Evolutionary conservation across 352 stramenopile genomes (phyloP).

Genomic region (Globisporangium rhizosaccharum): DNA sequence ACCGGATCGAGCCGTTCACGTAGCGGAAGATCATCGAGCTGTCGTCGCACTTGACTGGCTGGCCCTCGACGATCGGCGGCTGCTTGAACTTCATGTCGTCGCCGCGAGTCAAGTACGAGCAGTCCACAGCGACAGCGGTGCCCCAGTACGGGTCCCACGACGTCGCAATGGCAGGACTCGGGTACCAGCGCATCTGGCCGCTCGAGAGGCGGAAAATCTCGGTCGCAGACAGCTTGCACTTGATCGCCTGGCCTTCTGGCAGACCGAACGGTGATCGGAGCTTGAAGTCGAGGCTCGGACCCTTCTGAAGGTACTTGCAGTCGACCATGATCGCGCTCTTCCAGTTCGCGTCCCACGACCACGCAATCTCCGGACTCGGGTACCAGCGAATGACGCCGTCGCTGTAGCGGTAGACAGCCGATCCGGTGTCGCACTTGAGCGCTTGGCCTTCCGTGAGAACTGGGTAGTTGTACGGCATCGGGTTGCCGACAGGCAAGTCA

Average conservation of each 20-base stretch:
- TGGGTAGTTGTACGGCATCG: conserved; percentile 4
- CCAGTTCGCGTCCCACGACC: conserved; percentile 24
- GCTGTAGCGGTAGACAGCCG: conserved; percentile 12
- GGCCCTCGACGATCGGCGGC: conserved; percentile 11
- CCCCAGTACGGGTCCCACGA: conserved; percentile 22
- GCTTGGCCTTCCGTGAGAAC: background rate
- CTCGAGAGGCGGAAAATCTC: conserved; percentile 3
- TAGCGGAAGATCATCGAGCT: conserved; percentile 13
- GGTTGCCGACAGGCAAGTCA: background rate
- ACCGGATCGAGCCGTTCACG: conserved; percentile 6
- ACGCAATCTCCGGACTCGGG: conserved; percentile 9
- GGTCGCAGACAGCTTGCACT: background rate
- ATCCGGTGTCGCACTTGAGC: background rate
- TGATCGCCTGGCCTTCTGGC: conserved; percentile 4
- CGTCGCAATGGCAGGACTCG: conserved; percentile 8
- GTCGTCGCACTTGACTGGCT: conserved; percentile 13
- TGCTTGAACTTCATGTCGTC: conserved; percentile 17
- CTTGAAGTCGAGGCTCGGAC: conserved; percentile 3
- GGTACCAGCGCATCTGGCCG: conserved; percentile 15
- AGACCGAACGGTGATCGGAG: background rate
- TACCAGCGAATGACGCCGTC: conserved; percentile 16
- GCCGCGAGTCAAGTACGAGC: conserved; percentile 1
- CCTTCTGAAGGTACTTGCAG: conserved; percentile 10
- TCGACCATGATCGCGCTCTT: conserved; percentile 7
- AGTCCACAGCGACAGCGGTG: conserved; percentile 4